Base-by-base conservation (phyloP, 345 rosid species). In the Garcia nutans region DNA sequence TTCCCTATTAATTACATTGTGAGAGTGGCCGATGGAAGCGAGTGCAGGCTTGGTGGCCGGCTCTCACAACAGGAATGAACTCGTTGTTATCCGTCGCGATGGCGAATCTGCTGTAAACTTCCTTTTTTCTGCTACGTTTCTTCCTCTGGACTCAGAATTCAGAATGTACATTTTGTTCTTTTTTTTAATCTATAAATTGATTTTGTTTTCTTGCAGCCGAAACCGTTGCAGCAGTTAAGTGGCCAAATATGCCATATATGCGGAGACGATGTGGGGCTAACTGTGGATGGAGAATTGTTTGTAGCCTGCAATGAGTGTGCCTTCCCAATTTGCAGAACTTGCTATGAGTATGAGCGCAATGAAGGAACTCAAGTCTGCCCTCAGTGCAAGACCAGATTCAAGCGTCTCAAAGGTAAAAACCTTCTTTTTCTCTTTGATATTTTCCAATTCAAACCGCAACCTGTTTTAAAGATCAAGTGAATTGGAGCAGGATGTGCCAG, bases 301-400 rank as follows among this genome's bases (percentile, higher is more conserved):
- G 84, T 85, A 26, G 91, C 88, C 41, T 88, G 91, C 86, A 78
- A 86, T 11, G 89, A 88, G 76, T 88, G 92, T 54, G 92, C 89
- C 12, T 88, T 88, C 67, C 90, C 90, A n/a, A 74, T 89, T n/a
- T 89, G 92, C 79, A 73, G 81, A 44, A 70, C 87, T 75, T 89
- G 92, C 74, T 89, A 89, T 15, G 90, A 87, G 60, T 87, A 89
- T 56, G 90, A 87, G 82, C 84, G 90, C 19, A 79, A 71, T 9
- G 92, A 89, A 76, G 92, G 90, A n/a, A 83, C 42, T 78, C 90
- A 87, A 69, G 60, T 80, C 41, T 89, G 92, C 55, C 92, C 92
- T 55, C 87, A 73, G 75, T 89, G 92, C 84, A 87, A 88, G 75
- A 88, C 90, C 74, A 62, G 90, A 78, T 85, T 83, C 83, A 86